phyloP scores from a whole-genome alignment of 805 yeast species.

The Saturnispora mendoncae region DNA sequence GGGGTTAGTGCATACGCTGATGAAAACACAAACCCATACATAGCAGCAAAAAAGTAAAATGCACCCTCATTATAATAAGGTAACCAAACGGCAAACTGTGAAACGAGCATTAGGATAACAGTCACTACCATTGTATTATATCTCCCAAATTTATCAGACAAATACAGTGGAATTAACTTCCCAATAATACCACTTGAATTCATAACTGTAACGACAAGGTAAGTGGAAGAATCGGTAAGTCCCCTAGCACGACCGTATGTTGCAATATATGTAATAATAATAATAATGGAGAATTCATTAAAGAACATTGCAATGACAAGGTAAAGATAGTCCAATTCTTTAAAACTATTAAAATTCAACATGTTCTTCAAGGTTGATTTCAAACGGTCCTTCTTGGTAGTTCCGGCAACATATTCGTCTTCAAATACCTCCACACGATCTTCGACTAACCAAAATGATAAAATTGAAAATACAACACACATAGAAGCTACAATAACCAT shows the following conservation, averaged over 20 bases:
- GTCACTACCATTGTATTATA: conserved; percentile 42
- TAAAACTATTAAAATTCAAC: conserved; percentile 33
- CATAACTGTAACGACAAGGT: conserved; percentile 39
- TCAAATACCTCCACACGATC: conserved; percentile 32
- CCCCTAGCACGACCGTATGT: conserved; percentile 47
- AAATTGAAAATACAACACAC: conserved; percentile 32
- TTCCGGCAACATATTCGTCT: conserved; percentile 16
- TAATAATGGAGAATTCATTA: conserved; percentile 41
- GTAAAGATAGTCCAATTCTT: conserved; percentile 30
- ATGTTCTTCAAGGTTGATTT: conserved; percentile 22
- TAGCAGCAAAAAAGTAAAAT: conserved; percentile 41
- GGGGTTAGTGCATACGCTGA: conserved; percentile 55
- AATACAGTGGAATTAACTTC: conserved; percentile 24
- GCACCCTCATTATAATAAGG: conserved; percentile 39
- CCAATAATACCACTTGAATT: conserved; percentile 38
- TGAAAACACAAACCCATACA: conserved; percentile 46
- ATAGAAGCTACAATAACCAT: conserved; percentile 43
- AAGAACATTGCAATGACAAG: conserved; percentile 36
- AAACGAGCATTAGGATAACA: conserved; percentile 37
- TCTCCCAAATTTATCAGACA: conserved; percentile 37
- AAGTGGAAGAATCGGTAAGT: conserved; percentile 34
- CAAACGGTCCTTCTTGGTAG: conserved; percentile 13
- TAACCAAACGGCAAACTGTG: conserved; percentile 51
- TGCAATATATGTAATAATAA: conserved; percentile 42
- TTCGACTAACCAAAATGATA: conserved; percentile 31